phyloP scores from a whole-genome alignment of 345 rosid genomes.

The Turnera subulata region DNA sequence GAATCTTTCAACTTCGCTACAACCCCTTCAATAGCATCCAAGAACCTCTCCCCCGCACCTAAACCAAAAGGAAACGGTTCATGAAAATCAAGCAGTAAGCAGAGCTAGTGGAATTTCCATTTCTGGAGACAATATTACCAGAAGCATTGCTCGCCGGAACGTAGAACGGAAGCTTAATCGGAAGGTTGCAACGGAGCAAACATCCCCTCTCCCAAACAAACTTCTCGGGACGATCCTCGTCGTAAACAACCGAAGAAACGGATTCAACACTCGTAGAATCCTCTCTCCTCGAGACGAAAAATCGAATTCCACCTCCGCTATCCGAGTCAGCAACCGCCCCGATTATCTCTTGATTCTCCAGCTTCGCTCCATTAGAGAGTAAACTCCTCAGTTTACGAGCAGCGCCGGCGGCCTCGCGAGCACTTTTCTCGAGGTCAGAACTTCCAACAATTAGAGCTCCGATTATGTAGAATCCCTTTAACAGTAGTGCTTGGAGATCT shows the following conservation, averaged over 20 bases:
- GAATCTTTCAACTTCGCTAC: constrained; percentile 61
- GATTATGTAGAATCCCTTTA: constrained; percentile 67
- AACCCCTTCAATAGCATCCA: constrained; percentile 43
- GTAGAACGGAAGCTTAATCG: constrained; percentile 61
- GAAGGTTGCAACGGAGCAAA: constrained; percentile 71
- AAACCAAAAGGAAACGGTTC: constrained; percentile 3
- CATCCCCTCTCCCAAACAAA: constrained; percentile 83
- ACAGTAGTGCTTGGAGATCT: constrained; percentile 55
- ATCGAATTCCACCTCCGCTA: constrained; percentile 33
- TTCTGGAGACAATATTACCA: constrained; percentile 39
- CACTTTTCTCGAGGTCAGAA: constrained; percentile 39
- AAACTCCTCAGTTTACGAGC: constrained; percentile 49
- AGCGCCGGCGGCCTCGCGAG: constrained; percentile 47
- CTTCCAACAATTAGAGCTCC: constrained; percentile 57
- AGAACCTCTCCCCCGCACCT: constrained; percentile 52
- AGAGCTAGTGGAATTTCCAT: constrained; percentile 1
- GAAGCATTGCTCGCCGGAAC: constrained; percentile 44
- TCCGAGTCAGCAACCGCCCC: constrained; percentile 60
- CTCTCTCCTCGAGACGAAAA: constrained; percentile 48
- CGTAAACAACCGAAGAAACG: constrained; percentile 51
- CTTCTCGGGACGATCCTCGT: constrained; percentile 56
- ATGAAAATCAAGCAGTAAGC: too few relatives aligned
- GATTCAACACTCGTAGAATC: constrained; percentile 34
- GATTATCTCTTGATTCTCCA: constrained; percentile 33
- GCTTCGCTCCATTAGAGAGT: constrained; percentile 38